Base-by-base conservation (phyloP, 1,284 basidiomycete species). In the Rhodotorula sp. region DNA sequence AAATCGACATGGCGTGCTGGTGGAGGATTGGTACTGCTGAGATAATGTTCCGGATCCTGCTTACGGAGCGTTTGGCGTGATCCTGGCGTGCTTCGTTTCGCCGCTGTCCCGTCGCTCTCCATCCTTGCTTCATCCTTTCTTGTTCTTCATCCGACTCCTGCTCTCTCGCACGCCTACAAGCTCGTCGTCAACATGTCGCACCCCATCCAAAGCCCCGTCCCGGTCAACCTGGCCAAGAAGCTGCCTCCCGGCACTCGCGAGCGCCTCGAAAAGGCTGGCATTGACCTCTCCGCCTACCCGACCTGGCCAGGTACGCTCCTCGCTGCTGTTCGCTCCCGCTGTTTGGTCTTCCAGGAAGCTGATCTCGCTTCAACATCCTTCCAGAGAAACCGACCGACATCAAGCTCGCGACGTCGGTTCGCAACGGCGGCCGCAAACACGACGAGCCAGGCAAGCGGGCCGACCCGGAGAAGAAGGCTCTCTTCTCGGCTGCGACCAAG, bases 391-490 rank as follows among this genome's bases (percentile, higher is more conserved):
- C 65, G 6, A 47, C 31, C 7, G 51, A 67, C 65, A 34, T 67
- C 58, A 61, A 60, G 43, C 58, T 56, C 26, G 65, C 65, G n/a
- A 51, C 59, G 4, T 47, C 58, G 14, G 58, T 67, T 29, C 58
- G 65, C 43, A 58, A 49, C 43, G 58, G 58, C 21, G 60, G 34
- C 15, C 69, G 80, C 52, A 73, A 78, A 21, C 79, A 81, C 66
- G 66, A 77, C 29, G 79, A 81, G 67, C 79, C 80, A 0, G 80
- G 71, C 0, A 67, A 70, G 15, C 75, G 80, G 31, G 80, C 80
- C 64, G 80, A 81, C 65, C 69, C 67, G 29, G 78, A 78, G 70
- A 80, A 81, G 79, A 80, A 80, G 72, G 78, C 79, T 0, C 74
- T 81, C 48, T 79, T 81, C 47, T 73, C 72, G 10, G 80, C 80